Base-by-base conservation (phyloP, 306 rosid genomes). In the Cotoneaster glaucophyllus region DNA sequence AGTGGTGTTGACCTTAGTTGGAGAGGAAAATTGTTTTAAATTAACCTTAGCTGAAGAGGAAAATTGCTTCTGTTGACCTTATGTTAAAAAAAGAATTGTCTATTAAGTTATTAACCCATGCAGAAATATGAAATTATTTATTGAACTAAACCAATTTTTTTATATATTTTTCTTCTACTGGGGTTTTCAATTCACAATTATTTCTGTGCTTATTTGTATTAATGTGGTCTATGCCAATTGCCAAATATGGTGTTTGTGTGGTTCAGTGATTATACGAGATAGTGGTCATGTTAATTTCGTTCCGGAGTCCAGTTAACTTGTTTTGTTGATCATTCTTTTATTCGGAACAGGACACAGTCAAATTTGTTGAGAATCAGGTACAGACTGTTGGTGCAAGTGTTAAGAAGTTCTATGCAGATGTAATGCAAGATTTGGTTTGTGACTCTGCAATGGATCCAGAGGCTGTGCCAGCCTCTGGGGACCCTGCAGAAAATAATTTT, bases 341-440 rank as follows among this genome's bases (percentile, higher is more conserved):
- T 26, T 78, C 76, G 80, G 80, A 32, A 68, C 85, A 95, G 97
- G 96, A 92, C 71, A 88, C 96, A 0, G 79, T 83, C 70, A 84
- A 87, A 64, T 90, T 92, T 85, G 77, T 95, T 21, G 98, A 90
- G 89, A 80, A 85, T 84, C 93, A 90, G 80, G 90, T 90, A 84
- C 88, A 86, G 81, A 89, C 77, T 79, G 97, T 90, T 54, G 93
- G 97, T 77, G 92, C 77, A 62, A 88, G 80, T 80, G 91, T 92
- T 80, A 95, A 74, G 79, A 87, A 79, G 86, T 81, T 94, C 74
- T 94, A 83, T 76, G 87, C 88, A 11, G 96, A 89, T 74, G 86
- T 88, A 45, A 26, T 92, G 85, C 82, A 95, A 71, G 97, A 95
- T 84, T 79, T 92, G 71, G 82, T 84, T 58, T 85, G 86, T 53